phyloP scores from a whole-genome alignment of 177 flowering plant genomes.

The Vitis hybrid region DNA sequence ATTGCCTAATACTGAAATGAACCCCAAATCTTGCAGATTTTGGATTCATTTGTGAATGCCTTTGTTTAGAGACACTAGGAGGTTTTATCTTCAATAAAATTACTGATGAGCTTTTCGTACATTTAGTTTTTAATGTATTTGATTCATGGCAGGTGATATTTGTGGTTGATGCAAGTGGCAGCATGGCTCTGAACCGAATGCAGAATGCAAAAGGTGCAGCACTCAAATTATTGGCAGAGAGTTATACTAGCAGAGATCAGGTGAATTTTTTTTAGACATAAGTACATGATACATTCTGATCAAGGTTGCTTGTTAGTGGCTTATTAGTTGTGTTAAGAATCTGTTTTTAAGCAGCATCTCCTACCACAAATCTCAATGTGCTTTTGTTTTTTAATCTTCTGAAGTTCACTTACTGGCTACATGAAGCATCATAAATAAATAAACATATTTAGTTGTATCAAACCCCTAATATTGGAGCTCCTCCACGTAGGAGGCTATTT shows the following conservation, averaged over 20 bases:
- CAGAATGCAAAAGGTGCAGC: conserved; percentile 99
- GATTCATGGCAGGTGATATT: conserved; percentile 77
- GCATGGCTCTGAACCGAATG: conserved; percentile 98
- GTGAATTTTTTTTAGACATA: conserved; percentile 30
- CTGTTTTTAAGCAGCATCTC: background rate
- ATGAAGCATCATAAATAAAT: background rate
- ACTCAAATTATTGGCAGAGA: conserved; percentile 87
- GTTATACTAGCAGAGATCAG: conserved; percentile 99
- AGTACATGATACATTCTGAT: background rate
- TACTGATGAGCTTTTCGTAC: background rate
- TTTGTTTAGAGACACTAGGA: background rate
- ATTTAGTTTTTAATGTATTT: conserved; percentile 14
- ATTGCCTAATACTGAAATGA: background rate
- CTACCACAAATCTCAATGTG: background rate
- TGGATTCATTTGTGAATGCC: background rate
- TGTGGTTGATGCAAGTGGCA: conserved; percentile 99
- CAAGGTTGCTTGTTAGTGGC: background rate
- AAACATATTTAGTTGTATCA: background rate
- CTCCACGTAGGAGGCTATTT: no score
- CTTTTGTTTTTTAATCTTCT: no score
- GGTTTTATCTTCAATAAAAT: no score
- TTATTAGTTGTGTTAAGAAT: background rate
- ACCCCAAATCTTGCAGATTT: background rate
- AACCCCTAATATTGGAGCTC: no score
- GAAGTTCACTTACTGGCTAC: no score